Conservation (phyloP, 352 stramenopile genomes). For the Globisporangium viniferum region DNA sequence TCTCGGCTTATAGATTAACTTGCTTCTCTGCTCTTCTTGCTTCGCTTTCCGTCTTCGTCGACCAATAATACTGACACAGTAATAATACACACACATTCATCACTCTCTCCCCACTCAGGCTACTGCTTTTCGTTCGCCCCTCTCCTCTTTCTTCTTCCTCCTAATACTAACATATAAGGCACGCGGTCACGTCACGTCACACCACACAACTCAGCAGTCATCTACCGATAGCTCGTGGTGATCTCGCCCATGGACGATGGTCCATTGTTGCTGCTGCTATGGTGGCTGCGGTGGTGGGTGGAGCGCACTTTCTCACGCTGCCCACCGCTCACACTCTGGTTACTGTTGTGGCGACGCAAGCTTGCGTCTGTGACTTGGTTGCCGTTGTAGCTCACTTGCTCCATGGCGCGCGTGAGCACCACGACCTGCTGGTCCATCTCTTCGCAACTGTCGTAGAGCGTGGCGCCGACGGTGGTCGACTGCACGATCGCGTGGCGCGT, state of each 20-base stretch:
- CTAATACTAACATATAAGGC: not conserved
- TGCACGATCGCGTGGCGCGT: slow-evolving; percentile 5
- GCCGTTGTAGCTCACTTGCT: not conserved
- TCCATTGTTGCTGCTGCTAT: not conserved
- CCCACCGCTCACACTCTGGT: not conserved
- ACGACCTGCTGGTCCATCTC: slow-evolving; percentile 12
- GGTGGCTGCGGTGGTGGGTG: not conserved
- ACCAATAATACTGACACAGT: not conserved
- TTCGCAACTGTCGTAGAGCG: slow-evolving; percentile 2
- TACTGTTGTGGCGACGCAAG: slow-evolving; percentile 10
- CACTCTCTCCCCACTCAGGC: not conserved
- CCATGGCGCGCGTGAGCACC: slow-evolving; percentile 13
- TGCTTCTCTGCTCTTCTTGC: not conserved
- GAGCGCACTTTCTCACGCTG: slow-evolving; percentile 1
- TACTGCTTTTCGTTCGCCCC: not conserved
- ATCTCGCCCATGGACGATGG: not conserved
- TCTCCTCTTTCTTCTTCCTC: not conserved
- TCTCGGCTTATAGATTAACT: slow-evolving; percentile 6
- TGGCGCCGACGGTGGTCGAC: not conserved
- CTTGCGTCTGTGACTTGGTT: slow-evolving; percentile 8
- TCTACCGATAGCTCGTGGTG: slow-evolving; percentile 7
- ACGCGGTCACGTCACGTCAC: not conserved
- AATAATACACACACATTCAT: slow-evolving; percentile 8
- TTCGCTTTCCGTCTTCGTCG: not conserved
- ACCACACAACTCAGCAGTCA: not conserved